A percentile compares a stretch with the other conserved stretches of the same genome.
These are phyloP conservation scores for Ogataea salicorniae DNA, from an alignment of 805 yeast species.

Conservation along the genomic window DNA sequence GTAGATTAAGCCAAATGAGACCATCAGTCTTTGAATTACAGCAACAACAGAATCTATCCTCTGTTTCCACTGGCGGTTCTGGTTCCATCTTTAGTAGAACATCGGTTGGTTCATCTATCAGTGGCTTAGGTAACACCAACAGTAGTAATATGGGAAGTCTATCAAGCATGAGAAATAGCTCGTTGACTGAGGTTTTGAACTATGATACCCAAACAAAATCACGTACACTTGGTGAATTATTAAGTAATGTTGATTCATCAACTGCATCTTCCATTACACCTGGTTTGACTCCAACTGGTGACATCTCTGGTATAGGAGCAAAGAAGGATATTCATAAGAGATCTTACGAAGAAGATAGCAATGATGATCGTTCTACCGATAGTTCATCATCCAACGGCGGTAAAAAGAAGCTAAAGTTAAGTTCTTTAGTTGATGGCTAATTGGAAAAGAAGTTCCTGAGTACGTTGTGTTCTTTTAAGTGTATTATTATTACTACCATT, in stretches of 20 bases:
- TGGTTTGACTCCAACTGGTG: not conserved
- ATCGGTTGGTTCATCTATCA: conserved; percentile 18
- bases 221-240: no score
- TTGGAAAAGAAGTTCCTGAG: not conserved
- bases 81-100: conserved; percentile 24
- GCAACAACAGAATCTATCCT: conserved; percentile 17
- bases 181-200: not conserved
- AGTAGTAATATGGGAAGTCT: conserved; percentile 4
- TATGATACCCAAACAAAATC: not conserved
- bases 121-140: conserved; percentile 3
- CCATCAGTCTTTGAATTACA: conserved; percentile 17
- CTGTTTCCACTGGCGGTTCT: conserved; percentile 20
- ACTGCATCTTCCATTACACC: no score
- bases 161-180: not conserved
- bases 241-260: no score
- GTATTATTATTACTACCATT: no score
- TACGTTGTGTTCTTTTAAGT: not conserved
- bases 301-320: not conserved
- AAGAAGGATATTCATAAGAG: conserved; percentile 5
- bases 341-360: conserved; percentile 2
- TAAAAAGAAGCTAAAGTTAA: conserved; percentile 10
- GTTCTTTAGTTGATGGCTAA: conserved; percentile 9
- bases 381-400: no score
- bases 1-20: conserved; percentile 6
- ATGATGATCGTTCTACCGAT: not conserved